Percentiles rank a stretch among this genome's conserved stretches.
Conservation (phyloP, 257 asterid genomes). For the Solanum neorickii region DNA sequence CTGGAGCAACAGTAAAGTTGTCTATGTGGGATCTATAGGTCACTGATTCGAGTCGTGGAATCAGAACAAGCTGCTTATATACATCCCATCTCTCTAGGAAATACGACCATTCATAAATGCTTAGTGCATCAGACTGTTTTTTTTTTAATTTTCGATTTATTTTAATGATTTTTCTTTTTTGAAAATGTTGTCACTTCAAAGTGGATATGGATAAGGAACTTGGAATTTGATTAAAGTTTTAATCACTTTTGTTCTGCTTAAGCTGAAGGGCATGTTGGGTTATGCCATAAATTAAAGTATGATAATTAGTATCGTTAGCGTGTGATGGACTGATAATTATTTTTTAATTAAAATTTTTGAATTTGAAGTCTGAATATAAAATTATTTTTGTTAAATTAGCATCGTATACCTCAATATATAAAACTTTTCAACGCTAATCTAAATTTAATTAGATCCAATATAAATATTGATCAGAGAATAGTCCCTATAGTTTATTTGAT, state of each 20-base stretch:
- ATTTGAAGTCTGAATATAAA: neutral
- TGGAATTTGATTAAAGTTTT: slow-evolving; percentile 1
- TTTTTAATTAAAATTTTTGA: neutral
- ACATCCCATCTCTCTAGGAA: neutral
- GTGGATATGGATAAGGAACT: slow-evolving; percentile 38
- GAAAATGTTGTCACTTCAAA: neutral
- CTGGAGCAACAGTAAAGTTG: neutral
- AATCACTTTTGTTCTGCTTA: slow-evolving; percentile 23
- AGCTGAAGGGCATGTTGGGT: slow-evolving; percentile 17
- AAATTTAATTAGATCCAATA: neutral
- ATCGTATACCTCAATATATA: neutral
- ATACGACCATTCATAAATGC: neutral
- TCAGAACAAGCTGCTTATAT: neutral
- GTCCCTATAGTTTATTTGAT: neutral
- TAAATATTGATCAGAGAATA: neutral
- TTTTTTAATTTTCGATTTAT: neutral
- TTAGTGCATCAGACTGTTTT: neutral
- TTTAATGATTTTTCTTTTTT: neutral
- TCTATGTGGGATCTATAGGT: neutral
- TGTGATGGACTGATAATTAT: neutral
- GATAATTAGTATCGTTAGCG: too few relatives aligned
- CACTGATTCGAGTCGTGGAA: neutral
- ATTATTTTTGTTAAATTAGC: neutral
- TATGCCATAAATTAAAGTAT: neutral
- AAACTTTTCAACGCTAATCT: fast-evolving